These are phyloP conservation scores for Fusarium veterinarium DNA, from an alignment of 2,329 filamentous ascomycete species.

Conservation along the genomic window DNA sequence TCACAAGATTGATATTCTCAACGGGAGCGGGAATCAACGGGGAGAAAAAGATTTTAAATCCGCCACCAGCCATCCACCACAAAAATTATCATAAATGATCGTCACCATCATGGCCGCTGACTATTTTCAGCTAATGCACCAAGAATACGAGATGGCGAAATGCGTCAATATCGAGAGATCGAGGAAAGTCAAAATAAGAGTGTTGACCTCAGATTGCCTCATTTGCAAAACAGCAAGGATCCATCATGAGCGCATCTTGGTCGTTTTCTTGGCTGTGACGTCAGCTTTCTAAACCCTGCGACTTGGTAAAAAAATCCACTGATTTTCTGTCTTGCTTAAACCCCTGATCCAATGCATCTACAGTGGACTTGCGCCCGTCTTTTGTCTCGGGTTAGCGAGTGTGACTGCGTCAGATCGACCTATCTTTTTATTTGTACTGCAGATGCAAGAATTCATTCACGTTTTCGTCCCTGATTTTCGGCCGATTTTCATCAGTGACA, in stretches of 20 bases:
- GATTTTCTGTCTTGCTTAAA: conserved; percentile 10
- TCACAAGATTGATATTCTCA: conserved; percentile 13
- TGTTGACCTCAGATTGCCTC: conserved; percentile 19
- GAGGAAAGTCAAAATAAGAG: background rate
- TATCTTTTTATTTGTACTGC: conserved; percentile 5
- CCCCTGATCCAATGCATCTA: conserved; percentile 1
- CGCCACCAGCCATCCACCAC: conserved; percentile 2
- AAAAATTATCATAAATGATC: conserved; percentile 7
- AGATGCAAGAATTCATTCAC: background rate
- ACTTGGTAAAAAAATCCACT: background rate
- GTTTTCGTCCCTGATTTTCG: background rate
- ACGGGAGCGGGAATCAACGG: conserved; percentile 5
- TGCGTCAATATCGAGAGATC: conserved; percentile 8
- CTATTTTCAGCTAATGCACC: background rate
- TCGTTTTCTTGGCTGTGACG: conserved; percentile 36
- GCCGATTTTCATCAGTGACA: background rate
- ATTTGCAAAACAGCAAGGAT: conserved; percentile 6
- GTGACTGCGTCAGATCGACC: conserved; percentile 22
- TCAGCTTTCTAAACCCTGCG: conserved; percentile 30
- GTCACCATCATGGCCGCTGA: conserved; percentile 4
- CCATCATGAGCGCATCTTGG: conserved; percentile 17
- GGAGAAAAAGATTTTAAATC: conserved; percentile 6
- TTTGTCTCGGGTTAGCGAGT: conserved; percentile 26
- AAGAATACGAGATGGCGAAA: conserved; percentile 23
- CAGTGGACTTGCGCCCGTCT: conserved; percentile 26